These are phyloP conservation scores for Neospermospora avenae DNA, from an alignment of 2,329 filamentous ascomycete genomes.

Conservation along the genomic window DNA sequence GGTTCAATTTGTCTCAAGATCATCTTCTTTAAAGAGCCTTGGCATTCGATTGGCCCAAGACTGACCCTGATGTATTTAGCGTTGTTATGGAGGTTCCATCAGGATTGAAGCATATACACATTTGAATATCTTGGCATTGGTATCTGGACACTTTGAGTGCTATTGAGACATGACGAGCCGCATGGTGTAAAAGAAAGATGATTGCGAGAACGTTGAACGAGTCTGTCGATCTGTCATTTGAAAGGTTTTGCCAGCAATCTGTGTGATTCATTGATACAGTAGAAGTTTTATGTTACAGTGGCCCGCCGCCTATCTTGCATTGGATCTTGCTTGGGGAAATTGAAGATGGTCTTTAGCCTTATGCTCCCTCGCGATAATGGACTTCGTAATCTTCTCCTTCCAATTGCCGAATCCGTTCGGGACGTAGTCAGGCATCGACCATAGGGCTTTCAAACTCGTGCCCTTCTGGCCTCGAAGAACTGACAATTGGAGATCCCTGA, in stretches of 20 bases:
- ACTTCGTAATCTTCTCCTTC: constrained; percentile 23
- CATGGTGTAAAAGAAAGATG: no score
- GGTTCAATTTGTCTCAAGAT: no score
- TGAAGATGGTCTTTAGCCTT: not conserved
- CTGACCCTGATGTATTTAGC: no score
- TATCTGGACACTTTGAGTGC: no score
- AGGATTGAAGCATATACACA: no score
- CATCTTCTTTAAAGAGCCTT: no score
- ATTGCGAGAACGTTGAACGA: no score
- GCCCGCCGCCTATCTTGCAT: not conserved
- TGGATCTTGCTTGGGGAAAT: not conserved
- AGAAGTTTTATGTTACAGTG: constrained; percentile 6
- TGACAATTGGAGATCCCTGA: constrained; percentile 19
- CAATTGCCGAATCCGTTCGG: constrained; percentile 24
- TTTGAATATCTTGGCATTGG: no score
- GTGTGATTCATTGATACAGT: constrained; percentile 2
- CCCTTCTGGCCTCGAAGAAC: constrained; percentile 23
- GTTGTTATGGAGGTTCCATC: no score
- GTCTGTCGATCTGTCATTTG: not conserved
- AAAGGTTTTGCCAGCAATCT: not conserved
- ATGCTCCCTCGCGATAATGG: constrained; percentile 13
- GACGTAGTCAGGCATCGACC: constrained; percentile 32
- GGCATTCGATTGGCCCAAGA: no score
- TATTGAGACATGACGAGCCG: no score
- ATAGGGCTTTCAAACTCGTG: constrained; percentile 23